These are phyloP conservation scores for Yamadazyma trypodendri DNA, from an alignment of 1,139 yeast genomes.

Conservation along the genomic window DNA sequence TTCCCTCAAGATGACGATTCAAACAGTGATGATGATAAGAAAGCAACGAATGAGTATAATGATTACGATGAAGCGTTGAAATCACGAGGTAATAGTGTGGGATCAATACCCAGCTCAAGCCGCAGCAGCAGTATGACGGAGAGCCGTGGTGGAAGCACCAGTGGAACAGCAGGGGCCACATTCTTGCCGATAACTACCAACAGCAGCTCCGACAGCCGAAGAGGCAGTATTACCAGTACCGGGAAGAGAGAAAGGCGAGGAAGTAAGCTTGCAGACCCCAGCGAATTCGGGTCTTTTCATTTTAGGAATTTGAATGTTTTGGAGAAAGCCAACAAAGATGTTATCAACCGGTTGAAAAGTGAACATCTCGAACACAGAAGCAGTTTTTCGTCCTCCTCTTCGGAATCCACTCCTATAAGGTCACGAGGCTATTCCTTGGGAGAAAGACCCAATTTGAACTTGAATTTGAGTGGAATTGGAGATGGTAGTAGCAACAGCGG, in stretches of 20 bases:
- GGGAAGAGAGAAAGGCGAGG: conserved; percentile 63
- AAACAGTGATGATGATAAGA: conserved; percentile 23
- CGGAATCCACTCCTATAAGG: conserved; percentile 40
- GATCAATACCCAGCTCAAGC: conserved; percentile 5
- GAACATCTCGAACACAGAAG: conserved; percentile 68
- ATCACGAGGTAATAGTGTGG: conserved; percentile 4
- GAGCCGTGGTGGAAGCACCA: conserved; percentile 5
- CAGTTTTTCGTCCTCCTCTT: conserved; percentile 44
- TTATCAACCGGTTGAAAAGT: conserved; percentile 76
- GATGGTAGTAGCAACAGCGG: conserved; percentile 12
- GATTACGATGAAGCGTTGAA: conserved; percentile 3
- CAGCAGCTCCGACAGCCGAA: conserved; percentile 10
- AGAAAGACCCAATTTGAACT: conserved; percentile 9
- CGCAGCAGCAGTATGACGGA: conserved; percentile 3
- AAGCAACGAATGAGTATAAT: conserved; percentile 11
- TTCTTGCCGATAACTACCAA: not conserved
- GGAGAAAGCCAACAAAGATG: conserved; percentile 93
- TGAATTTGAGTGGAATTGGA: conserved; percentile 6
- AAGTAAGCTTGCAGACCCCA: conserved; percentile 65
- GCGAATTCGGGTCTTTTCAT: conserved; percentile 91
- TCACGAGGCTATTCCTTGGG: conserved; percentile 41
- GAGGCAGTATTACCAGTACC: conserved; percentile 12
- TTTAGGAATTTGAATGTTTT: conserved; percentile 86
- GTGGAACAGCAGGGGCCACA: not conserved
- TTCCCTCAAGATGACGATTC: conserved; percentile 56